These are phyloP conservation scores for Yamadazyma blattariae DNA, from an alignment of 1,139 yeast genomes.

Conservation along the genomic window DNA sequence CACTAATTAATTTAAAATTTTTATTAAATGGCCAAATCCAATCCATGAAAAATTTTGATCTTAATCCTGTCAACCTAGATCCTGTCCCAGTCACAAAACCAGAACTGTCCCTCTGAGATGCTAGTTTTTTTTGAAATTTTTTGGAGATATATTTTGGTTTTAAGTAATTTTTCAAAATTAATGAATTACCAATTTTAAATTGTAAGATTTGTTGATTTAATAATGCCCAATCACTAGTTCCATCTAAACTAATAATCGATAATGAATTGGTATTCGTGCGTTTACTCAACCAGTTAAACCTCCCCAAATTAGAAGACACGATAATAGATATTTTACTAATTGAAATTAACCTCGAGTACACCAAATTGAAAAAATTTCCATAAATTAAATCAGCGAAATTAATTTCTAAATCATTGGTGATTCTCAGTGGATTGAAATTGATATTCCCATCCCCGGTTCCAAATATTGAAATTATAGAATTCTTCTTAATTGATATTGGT, in stretches of 20 bases:
- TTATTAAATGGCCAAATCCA: slow-evolving; percentile 5
- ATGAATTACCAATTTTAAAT: slow-evolving; percentile 50
- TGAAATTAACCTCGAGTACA: slow-evolving; percentile 45
- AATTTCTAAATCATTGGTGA: slow-evolving; percentile 29
- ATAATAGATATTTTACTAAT: slow-evolving; percentile 47
- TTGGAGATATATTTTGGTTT: slow-evolving; percentile 43
- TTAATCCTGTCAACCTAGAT: slow-evolving; percentile 4
- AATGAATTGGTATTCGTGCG: slow-evolving; percentile 15
- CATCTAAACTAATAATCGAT: slow-evolving; percentile 46
- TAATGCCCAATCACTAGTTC: slow-evolving; percentile 61
- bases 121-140: slow-evolving; percentile 22
- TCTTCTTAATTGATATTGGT: slow-evolving; percentile 47
- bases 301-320: slow-evolving; percentile 25
- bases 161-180: slow-evolving; percentile 31
- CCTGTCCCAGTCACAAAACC: background rate
- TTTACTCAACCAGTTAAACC: slow-evolving; percentile 16
- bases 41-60: slow-evolving; percentile 1
- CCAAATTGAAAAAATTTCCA: slow-evolving; percentile 40
- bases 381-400: slow-evolving; percentile 39
- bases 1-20: slow-evolving; percentile 50
- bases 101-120: too few relatives aligned
- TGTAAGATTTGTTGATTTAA: slow-evolving; percentile 46
- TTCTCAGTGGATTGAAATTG: too few relatives aligned
- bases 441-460: slow-evolving; percentile 25
- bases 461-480: slow-evolving; percentile 48